Percentiles rank a stretch among this genome's conserved stretches.
Conservation (phyloP, 1,284 basidiomycete species). For the Leccinum huronense region DNA sequence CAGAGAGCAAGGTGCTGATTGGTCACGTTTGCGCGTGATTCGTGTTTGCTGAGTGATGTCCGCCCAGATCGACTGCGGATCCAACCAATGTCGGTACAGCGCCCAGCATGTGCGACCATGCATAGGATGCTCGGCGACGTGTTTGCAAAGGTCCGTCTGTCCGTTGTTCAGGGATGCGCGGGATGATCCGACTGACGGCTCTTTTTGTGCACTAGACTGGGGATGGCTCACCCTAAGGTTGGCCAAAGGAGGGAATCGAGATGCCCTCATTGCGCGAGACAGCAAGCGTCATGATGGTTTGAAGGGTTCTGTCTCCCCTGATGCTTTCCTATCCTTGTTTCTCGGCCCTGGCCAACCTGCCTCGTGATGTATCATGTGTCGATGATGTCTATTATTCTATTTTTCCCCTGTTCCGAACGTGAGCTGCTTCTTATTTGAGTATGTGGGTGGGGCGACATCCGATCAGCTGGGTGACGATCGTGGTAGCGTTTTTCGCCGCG, state of each 20-base stretch:
- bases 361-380: conserved; percentile 16
- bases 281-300: conserved; percentile 15
- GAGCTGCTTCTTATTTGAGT: conserved; percentile 7
- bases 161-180: background rate
- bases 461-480: conserved; percentile 17
- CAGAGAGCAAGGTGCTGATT: conserved; percentile 30
- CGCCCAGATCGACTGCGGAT: conserved; percentile 42
- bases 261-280: conserved; percentile 27
- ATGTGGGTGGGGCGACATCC: conserved; percentile 7
- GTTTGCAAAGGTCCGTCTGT: conserved; percentile 36
- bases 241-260: conserved; percentile 19
- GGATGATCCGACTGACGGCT: conserved; percentile 12
- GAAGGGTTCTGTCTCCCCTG: conserved; percentile 2
- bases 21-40: background rate
- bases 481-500: conserved; percentile 16
- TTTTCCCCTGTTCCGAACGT: conserved; percentile 13
- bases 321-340: background rate
- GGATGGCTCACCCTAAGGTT: conserved; percentile 23
- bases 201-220: conserved; percentile 21
- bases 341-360: conserved; percentile 2
- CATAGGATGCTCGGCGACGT: conserved; percentile 35
- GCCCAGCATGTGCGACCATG: conserved; percentile 35
- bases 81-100: conserved; percentile 42
- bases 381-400: conserved; percentile 22
- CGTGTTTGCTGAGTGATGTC: conserved; percentile 24